phyloP scores from a whole-genome alignment of 2,329 filamentous ascomycete genomes.

The Fusarium sp. region DNA sequence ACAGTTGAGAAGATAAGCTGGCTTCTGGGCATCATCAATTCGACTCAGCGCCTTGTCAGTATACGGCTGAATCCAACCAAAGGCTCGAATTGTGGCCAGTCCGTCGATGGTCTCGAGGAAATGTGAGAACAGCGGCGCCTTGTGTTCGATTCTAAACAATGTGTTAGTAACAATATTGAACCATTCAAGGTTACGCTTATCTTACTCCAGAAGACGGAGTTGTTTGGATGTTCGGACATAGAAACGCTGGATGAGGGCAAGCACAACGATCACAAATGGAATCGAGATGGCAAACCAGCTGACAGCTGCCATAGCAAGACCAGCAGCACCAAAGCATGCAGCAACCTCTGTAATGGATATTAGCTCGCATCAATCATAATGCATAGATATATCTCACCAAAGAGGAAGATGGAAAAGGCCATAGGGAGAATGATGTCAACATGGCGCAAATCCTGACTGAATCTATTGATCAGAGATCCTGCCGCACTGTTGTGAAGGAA shows the following conservation, averaged over 20 bases:
- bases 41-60: slow-evolving; percentile 49
- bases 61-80: slow-evolving; percentile 51
- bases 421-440: slow-evolving; percentile 52
- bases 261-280: slow-evolving; percentile 52
- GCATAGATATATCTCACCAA: slow-evolving; percentile 24
- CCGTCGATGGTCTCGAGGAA: slow-evolving; percentile 48
- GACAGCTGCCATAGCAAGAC: slow-evolving; percentile 55
- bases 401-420: slow-evolving; percentile 39
- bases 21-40: slow-evolving; percentile 60
- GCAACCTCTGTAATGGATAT: slow-evolving; percentile 32
- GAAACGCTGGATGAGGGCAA: slow-evolving; percentile 59
- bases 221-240: slow-evolving; percentile 67
- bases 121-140: slow-evolving; percentile 47
- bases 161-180: background rate
- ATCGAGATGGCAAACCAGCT: slow-evolving; percentile 57
- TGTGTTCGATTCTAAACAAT: slow-evolving; percentile 44
- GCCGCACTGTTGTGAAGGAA: slow-evolving; percentile 43
- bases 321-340: slow-evolving; percentile 55
- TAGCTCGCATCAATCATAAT: background rate
- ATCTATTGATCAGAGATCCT: slow-evolving; percentile 47
- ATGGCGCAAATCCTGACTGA: slow-evolving; percentile 55
- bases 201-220: slow-evolving; percentile 60
- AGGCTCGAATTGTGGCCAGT: slow-evolving; percentile 51
- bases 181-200: background rate
- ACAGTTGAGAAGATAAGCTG: slow-evolving; percentile 61